These are phyloP conservation scores for Cryomyces minteri DNA, from an alignment of 495 filamentous ascomycete genomes.

Conservation along the genomic window DNA sequence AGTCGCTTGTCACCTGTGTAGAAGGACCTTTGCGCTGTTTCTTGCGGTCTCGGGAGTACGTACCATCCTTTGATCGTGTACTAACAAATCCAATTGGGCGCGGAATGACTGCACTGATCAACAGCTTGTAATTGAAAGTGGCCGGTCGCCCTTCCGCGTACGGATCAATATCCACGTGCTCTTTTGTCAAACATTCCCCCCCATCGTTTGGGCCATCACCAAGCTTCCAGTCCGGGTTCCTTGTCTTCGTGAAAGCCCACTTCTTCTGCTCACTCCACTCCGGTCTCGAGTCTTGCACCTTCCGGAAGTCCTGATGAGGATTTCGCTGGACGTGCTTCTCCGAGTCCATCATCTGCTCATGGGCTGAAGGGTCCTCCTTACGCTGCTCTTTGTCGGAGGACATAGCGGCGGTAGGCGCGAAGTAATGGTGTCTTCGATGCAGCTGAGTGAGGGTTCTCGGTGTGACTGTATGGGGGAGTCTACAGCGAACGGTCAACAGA, in stretches of 20 bases:
- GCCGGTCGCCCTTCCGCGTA: slow-evolving; percentile 49
- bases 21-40: neutral
- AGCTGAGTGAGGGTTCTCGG: no score
- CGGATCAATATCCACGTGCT: slow-evolving; percentile 70
- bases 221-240: slow-evolving; percentile 54
- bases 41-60: slow-evolving; percentile 1
- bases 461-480: no score
- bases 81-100: slow-evolving; percentile 53
- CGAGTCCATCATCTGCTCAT: slow-evolving; percentile 20
- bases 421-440: no score
- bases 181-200: slow-evolving; percentile 31
- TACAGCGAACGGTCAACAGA: no score
- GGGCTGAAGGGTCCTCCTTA: slow-evolving; percentile 13
- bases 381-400: slow-evolving; percentile 12
- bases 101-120: slow-evolving; percentile 75
- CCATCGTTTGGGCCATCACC: slow-evolving; percentile 59
- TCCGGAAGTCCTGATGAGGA: slow-evolving; percentile 59
- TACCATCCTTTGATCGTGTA: slow-evolving; percentile 39
- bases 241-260: slow-evolving; percentile 45
- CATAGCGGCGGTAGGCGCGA: slow-evolving; percentile 1
- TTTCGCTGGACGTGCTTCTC: slow-evolving; percentile 38
- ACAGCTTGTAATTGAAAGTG: slow-evolving; percentile 73
- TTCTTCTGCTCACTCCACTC: slow-evolving; percentile 35
- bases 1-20: neutral
- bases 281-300: slow-evolving; percentile 53